Conservation (phyloP, 306 rosid species). For the Ceratonia siliqua region DNA sequence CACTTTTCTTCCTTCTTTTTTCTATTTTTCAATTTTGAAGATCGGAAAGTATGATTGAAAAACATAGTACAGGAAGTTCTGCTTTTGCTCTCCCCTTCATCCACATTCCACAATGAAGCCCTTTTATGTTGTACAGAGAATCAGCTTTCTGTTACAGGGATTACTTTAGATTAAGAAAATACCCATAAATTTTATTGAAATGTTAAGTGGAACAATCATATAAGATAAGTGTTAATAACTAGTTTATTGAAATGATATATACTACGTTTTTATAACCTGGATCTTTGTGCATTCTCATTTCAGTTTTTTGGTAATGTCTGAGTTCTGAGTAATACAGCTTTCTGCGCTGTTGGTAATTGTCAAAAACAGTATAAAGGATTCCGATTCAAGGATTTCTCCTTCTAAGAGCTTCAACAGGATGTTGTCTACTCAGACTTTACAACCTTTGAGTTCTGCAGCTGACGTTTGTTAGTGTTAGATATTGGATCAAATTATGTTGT, state of each 20-base stretch:
- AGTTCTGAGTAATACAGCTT: slow-evolving; percentile 8
- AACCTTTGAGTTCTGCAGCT: slow-evolving; percentile 3
- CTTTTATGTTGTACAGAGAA: not conserved
- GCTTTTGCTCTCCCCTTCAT: slow-evolving; percentile 6
- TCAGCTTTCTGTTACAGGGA: not conserved
- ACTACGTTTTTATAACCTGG: not conserved
- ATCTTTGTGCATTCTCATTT: slow-evolving; percentile 22
- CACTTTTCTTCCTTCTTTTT: slow-evolving; percentile 11
- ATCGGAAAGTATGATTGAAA: not conserved
- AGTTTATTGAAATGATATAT: not conserved
- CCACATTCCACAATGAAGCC: not conserved
- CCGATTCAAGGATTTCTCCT: slow-evolving; percentile 42
- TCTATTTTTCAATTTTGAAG: not conserved
- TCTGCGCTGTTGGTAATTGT: slow-evolving; percentile 28
- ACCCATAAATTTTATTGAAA: not conserved
- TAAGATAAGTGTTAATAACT: not conserved
- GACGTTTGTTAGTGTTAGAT: too few species aligned
- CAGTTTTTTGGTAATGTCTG: slow-evolving; percentile 16
- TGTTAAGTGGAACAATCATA: too few species aligned
- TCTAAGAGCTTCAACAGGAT: slow-evolving; percentile 52
- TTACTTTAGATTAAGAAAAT: slow-evolving; percentile 10
- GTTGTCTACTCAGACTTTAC: slow-evolving; percentile 43
- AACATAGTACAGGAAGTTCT: not conserved
- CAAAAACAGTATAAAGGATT: slow-evolving; percentile 39
- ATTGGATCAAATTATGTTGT: slow-evolving; percentile 15